Percentiles rank a stretch among this genome's conserved stretches.
Evolutionary conservation across 2,329 filamentous ascomycete species (phyloP).

Genomic region (Geosmithia flava): DNA sequence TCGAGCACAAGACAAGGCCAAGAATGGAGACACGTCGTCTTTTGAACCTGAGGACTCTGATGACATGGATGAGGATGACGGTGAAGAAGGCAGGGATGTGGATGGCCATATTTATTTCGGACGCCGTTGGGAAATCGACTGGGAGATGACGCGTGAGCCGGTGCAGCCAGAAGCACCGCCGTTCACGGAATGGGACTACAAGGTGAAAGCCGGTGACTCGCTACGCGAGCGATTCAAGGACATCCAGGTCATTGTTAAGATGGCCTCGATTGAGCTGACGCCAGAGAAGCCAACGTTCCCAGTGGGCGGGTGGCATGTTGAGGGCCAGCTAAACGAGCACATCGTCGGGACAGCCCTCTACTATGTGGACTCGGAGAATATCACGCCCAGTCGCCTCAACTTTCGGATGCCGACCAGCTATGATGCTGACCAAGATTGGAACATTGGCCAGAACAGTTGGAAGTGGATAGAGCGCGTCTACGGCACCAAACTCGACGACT

Average conservation of each 20-base stretch:
- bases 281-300: constrained; percentile 42
- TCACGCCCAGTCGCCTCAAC: constrained; percentile 34
- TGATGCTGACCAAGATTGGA: not conserved
- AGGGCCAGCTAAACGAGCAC: constrained; percentile 47
- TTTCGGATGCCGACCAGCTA: constrained; percentile 31
- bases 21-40: too few species aligned
- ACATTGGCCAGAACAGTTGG: constrained; percentile 1
- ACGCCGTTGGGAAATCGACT: too few species aligned
- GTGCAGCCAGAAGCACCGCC: too few species aligned
- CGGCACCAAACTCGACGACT: not conserved
- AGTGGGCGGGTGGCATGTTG: constrained; percentile 42
- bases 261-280: constrained; percentile 47
- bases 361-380: constrained; percentile 49
- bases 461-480: constrained; percentile 1
- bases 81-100: constrained; percentile 6
- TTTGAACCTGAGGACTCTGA: too few species aligned
- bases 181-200: too few species aligned
- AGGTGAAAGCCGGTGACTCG: too few species aligned
- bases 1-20: too few species aligned
- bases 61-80: too few species aligned
- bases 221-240: constrained; percentile 16
- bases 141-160: too few species aligned
- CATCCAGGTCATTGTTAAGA: constrained; percentile 52
- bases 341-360: constrained; percentile 52
- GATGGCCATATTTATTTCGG: constrained; percentile 1